phyloP scores from a whole-genome alignment of 257 asterid species.

The Solanum lignicaule region DNA sequence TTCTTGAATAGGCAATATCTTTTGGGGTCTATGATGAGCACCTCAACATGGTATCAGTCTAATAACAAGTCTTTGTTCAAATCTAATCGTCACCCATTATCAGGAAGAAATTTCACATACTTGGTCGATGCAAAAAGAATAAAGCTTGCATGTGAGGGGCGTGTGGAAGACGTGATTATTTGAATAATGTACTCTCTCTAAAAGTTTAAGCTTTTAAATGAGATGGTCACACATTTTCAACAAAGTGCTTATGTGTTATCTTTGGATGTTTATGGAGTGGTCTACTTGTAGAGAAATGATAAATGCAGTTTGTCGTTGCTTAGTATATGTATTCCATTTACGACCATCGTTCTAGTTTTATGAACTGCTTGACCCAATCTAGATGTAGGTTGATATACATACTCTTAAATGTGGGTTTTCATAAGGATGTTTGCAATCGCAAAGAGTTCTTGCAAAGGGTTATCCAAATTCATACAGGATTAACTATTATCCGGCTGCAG shows the following conservation, averaged over 20 bases:
- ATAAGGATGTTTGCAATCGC: background rate
- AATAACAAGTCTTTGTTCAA: background rate
- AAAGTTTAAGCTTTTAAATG: background rate
- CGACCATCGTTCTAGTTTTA: background rate
- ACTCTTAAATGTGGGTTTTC: background rate
- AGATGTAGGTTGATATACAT: background rate
- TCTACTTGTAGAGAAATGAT: background rate
- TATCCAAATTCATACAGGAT: background rate
- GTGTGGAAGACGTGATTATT: background rate
- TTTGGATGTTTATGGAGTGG: background rate
- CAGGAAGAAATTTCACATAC: background rate
- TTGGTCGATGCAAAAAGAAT: background rate
- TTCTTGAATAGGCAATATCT: background rate
- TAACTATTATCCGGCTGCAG: constrained; percentile 24
- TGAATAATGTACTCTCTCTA: background rate
- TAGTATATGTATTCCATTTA: background rate
- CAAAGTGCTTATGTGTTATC: background rate
- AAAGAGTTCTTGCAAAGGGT: background rate
- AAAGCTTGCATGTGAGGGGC: background rate
- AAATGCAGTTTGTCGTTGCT: background rate
- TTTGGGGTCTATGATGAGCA: background rate
- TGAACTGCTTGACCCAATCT: background rate
- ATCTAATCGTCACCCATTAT: background rate
- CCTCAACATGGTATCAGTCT: background rate
- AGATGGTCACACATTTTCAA: background rate